Evolutionary conservation across 495 filamentous ascomycete species (phyloP), one percentile per base, ranked within the genome.

Genomic region (Hypomontagnella submonticulosa): DNA sequence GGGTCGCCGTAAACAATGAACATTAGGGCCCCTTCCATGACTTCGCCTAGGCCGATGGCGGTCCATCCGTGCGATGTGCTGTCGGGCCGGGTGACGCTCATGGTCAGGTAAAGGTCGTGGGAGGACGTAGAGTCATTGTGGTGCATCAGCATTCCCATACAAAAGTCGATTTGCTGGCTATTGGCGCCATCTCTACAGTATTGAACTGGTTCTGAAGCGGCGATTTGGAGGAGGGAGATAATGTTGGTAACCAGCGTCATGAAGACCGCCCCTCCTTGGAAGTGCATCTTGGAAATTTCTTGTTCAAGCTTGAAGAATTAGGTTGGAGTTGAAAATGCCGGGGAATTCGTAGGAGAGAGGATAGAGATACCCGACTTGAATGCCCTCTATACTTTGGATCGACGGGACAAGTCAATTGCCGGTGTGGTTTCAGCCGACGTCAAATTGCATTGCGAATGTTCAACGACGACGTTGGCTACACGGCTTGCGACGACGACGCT

Each of bases 1-100:
- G 51, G 51, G 20, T 55, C 38, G 23, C 51, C 51, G 20, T 55
- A 55, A 20, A 55, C 19, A 20, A 55, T 55, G 37, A 55, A 55
- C 51, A 55, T 55, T 4, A 55, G 51, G 4, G 51, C 37, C 3
- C 51, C 51, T 33, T 55, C 51, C 51, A 55, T 55, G 13, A 55
- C 20, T 18, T 55, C 51, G 23, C 51, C 51, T 9, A 55, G 11
- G 8, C 51, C 51, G 1, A 55, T 16, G 20, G 51, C 51, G 2
- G 51, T 55, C 51, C 51, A 55, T 33, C 51, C 51, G 1, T 42
- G 20, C 8, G 37, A 15, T 11, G 51, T 55, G 51, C 6, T 16
- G 7, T 43, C 5, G 0, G 51, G 38, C 3, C 51, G 51, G 6
- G 34, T 41, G 37, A 55, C 38, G 6, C 37, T 33, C 51, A 55